Conservation (phyloP, 257 asterid species). For the Linaria vulgaris region DNA sequence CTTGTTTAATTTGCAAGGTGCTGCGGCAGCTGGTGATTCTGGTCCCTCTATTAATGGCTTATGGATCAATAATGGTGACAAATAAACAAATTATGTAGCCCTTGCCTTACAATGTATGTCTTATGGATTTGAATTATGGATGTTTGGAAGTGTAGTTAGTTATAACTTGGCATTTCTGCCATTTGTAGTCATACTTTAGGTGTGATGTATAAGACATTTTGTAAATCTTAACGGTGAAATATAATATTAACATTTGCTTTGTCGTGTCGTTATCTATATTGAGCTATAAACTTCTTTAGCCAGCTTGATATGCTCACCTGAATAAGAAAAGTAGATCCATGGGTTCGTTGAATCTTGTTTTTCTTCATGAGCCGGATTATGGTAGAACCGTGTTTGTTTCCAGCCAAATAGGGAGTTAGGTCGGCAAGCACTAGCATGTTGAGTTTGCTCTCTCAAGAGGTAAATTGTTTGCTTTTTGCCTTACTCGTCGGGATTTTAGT, state of each 20-base stretch:
- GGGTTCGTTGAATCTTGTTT: slow-evolving; percentile 11
- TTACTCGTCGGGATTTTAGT: too few relatives aligned
- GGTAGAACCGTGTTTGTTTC: slow-evolving; percentile 3
- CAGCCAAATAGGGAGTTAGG: slow-evolving; percentile 17
- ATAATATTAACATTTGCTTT: slow-evolving; percentile 28
- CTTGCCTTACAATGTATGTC: slow-evolving; percentile 31
- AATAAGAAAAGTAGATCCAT: not conserved
- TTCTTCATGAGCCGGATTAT: not conserved
- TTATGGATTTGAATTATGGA: slow-evolving; percentile 44
- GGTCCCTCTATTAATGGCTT: slow-evolving; percentile 17
- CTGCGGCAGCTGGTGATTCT: slow-evolving; percentile 41
- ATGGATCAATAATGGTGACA: slow-evolving; percentile 29
- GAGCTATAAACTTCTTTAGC: slow-evolving; percentile 14
- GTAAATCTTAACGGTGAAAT: slow-evolving; percentile 32
- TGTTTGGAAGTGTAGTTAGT: slow-evolving; percentile 63
- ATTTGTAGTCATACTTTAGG: slow-evolving; percentile 29
- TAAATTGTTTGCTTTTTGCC: not conserved
- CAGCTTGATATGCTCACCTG: slow-evolving; percentile 19
- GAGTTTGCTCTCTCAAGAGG: slow-evolving; percentile 18
- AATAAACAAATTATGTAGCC: slow-evolving; percentile 27
- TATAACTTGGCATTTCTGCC: slow-evolving; percentile 30
- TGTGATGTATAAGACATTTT: slow-evolving; percentile 27
- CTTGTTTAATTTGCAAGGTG: slow-evolving; percentile 73
- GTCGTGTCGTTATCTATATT: slow-evolving; percentile 13
- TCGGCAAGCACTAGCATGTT: slow-evolving; percentile 25